phyloP scores from a whole-genome alignment of 2,329 filamentous ascomycete species.

The Ophiostoma perfectum region DNA sequence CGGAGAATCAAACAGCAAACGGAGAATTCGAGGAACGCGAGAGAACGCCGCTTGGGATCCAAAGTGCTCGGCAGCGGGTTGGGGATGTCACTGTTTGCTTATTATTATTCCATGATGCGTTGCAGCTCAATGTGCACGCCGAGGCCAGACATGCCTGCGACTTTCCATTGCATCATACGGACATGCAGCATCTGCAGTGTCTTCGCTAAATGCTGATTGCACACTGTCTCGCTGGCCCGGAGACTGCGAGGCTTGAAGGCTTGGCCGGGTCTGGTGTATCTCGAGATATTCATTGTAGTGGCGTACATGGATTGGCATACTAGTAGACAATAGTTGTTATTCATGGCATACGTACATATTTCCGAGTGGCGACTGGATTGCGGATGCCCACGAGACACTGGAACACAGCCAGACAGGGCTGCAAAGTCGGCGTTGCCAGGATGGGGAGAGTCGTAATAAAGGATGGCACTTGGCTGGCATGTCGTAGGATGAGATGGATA shows the following conservation, averaged over 20 bases:
- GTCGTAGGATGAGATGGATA: not conserved
- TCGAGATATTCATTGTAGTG: too few species aligned
- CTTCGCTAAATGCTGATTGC: not conserved
- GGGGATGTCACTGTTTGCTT: not conserved
- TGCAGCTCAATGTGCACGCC: too few species aligned
- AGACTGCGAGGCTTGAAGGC: not conserved
- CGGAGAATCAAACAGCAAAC: not conserved
- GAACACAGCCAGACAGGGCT: not conserved
- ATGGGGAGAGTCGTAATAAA: not conserved
- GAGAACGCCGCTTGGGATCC: not conserved
- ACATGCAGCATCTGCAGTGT: not conserved
- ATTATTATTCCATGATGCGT: too few species aligned
- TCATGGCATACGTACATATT: not conserved
- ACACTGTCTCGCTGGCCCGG: not conserved
- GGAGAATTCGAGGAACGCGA: not conserved
- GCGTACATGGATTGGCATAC: too few species aligned
- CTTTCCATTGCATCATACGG: not conserved
- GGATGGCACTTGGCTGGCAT: not conserved
- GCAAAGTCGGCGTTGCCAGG: too few species aligned
- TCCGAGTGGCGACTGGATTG: constrained; percentile 9
- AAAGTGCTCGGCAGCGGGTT: not conserved
- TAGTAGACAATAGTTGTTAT: too few species aligned
- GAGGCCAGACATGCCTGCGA: not conserved
- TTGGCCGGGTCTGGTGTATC: not conserved
- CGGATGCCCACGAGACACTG: constrained; percentile 12